Percentiles rank a stretch among this genome's conserved stretches.
These are phyloP conservation scores for Coemansia javaensis DNA, from an alignment of 192 early-diverging fungal species.

Conservation along the genomic window DNA sequence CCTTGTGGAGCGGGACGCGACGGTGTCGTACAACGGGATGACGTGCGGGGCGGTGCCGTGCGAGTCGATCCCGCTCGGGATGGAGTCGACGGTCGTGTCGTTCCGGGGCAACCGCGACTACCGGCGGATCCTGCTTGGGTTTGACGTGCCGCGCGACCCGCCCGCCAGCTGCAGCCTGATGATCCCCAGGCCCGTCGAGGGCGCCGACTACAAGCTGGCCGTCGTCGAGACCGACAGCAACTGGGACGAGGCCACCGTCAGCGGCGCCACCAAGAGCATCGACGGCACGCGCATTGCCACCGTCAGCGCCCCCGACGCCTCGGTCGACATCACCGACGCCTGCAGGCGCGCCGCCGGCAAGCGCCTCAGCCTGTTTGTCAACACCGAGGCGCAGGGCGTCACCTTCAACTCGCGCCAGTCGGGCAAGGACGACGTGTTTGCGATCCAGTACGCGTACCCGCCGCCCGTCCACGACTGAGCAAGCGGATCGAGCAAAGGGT, in stretches of 20 bases:
- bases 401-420: constrained; percentile 42
- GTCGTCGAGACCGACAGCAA: constrained; percentile 26
- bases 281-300: constrained; percentile 17
- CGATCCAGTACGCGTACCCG: no score
- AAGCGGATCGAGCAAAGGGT: no score
- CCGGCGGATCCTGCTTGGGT: constrained; percentile 37
- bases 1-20: constrained; percentile 24
- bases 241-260: constrained; percentile 43
- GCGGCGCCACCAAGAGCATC: constrained; percentile 21
- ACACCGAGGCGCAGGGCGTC: constrained; percentile 13
- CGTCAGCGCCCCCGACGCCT: constrained; percentile 1
- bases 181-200: constrained; percentile 20
- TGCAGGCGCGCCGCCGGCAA: constrained; percentile 17
- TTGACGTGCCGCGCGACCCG: constrained; percentile 26
- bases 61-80: constrained; percentile 18
- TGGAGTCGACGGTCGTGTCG: constrained; percentile 13
- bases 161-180: constrained; percentile 19
- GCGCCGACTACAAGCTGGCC: constrained; percentile 10
- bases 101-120: constrained; percentile 49
- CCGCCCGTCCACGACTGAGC: no score
- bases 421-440: neutral
- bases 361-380: constrained; percentile 40
- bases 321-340: constrained; percentile 26
- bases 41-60: constrained; percentile 22
- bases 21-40: constrained; percentile 31